Evolutionary conservation across 2,329 filamentous ascomycete species (phyloP).

Genomic region (Curvularia eragrostidis): DNA sequence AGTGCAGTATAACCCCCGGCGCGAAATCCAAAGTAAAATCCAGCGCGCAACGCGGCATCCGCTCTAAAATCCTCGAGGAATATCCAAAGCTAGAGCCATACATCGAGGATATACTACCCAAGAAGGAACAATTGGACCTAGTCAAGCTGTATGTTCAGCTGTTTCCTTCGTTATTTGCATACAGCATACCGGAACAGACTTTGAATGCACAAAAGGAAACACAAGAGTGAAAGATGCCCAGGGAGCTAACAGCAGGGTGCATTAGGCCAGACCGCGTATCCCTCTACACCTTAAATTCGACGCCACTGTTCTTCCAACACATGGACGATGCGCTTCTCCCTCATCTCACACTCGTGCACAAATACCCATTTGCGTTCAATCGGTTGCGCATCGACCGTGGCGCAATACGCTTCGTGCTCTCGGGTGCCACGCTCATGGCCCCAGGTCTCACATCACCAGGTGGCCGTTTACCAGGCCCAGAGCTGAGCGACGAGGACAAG

Average conservation of each 20-base stretch:
- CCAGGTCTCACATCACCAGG: constrained; percentile 87
- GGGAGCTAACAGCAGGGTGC: constrained; percentile 10
- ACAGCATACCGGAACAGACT: neutral
- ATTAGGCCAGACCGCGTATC: constrained; percentile 79
- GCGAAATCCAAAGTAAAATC: constrained; percentile 98
- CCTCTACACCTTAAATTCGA: constrained; percentile 80
- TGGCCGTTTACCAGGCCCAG: constrained; percentile 72
- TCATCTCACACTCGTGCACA: constrained; percentile 87
- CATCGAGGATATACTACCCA: constrained; percentile 94
- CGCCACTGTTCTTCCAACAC: constrained; percentile 91
- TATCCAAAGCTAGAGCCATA: constrained; percentile 86
- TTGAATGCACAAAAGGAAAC: neutral
- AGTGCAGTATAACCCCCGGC: constrained; percentile 70
- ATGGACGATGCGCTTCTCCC: constrained; percentile 79
- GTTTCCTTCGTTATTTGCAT: neutral
- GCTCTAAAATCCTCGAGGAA: constrained; percentile 79
- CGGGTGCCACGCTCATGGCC: constrained; percentile 93
- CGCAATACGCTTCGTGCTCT: constrained; percentile 94
- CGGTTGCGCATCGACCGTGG: constrained; percentile 91
- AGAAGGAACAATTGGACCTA: constrained; percentile 87
- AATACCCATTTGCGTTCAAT: constrained; percentile 84
- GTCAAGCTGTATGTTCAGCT: constrained; percentile 73
- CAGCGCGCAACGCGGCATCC: constrained; percentile 86
- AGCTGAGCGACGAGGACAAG: constrained; percentile 44
- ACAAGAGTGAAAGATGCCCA: neutral